phyloP scores from a whole-genome alignment of 805 yeast species.

The Metschnikowia bowlesiae region DNA sequence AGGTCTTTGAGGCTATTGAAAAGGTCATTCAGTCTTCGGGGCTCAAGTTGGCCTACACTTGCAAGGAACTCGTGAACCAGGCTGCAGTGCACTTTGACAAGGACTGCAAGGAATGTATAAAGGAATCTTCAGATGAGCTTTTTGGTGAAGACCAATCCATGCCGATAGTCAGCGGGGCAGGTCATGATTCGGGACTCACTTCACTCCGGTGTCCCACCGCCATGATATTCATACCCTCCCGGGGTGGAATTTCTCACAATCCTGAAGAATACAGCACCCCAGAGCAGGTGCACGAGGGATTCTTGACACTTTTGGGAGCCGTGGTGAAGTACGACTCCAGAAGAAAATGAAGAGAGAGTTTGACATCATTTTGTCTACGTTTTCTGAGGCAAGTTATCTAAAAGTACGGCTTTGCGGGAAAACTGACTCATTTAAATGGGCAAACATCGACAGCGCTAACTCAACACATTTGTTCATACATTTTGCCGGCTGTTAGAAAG shows the following conservation, averaged over 20 bases:
- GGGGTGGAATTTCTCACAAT: constrained; percentile 63
- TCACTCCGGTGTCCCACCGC: constrained; percentile 58
- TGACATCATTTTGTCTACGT: too few relatives aligned
- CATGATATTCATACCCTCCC: constrained; percentile 70
- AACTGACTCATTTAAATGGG: too few relatives aligned
- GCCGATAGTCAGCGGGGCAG: constrained; percentile 63
- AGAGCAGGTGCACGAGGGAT: constrained; percentile 58
- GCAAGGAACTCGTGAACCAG: constrained; percentile 45
- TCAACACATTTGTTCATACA: too few relatives aligned
- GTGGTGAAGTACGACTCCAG: constrained; percentile 30
- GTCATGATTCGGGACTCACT: constrained; percentile 67
- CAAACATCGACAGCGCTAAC: too few relatives aligned
- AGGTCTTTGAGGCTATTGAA: constrained; percentile 34
- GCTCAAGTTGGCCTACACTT: constrained; percentile 32
- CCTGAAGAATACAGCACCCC: constrained; percentile 64
- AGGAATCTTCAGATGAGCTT: constrained; percentile 46
- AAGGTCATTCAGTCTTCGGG: constrained; percentile 30
- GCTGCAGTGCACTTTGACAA: constrained; percentile 56
- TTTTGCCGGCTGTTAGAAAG: too few relatives aligned
- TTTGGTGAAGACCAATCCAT: constrained; percentile 43
- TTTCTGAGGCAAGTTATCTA: too few relatives aligned
- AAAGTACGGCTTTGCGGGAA: too few relatives aligned
- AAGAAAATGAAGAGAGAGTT: background rate
- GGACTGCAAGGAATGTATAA: constrained; percentile 48
- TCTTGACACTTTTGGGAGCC: constrained; percentile 49